Base-by-base conservation (phyloP, 805 yeast species). In the Naumovozyma castellii region DNA sequence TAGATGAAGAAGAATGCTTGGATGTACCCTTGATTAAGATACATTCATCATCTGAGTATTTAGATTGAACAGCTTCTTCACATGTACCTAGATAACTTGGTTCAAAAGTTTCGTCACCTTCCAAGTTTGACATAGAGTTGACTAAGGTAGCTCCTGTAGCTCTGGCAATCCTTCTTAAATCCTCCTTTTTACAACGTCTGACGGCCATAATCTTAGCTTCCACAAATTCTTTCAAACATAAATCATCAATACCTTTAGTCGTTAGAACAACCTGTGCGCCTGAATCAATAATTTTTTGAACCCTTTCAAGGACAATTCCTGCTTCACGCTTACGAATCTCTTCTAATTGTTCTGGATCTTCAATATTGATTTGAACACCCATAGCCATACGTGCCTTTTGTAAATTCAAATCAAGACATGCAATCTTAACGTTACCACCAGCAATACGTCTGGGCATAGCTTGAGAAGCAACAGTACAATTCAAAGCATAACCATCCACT, bases 351-450 rank as follows among this genome's bases (percentile, higher is more conserved):
- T 92, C 96, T 32, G 99, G 98, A 61, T 92, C 97, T 53, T 85
- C 95, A 57, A 92, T 86, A 59, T 88, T 88, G 63, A 92, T 84
- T 63, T 87, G 94, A 39, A 92, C 97, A 40, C 99, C 99, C 78
- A 92, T 78, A 32, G 97, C 96, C 96, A 92, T 86, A 59, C 88
- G 78, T 2, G 95, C 92, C 62, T 88, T 90, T 62, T 94, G 98
- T 57, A 92, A 69, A 65, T 94, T 90, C 63, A 92, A 75, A 65
- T 87, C 97, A 55, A 87, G 71, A 49, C 86, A 78, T 2, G 97
- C 97, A 50, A 87, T 84, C 51, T 78, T 80, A 36, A 95, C 94
- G 48, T 73, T 63, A 34, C 63, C 62, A 25, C 60, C 62, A 30
- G 44, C 47, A 44, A 57, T 41, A 38, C 72, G 69, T 54, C 82